Percentiles rank a stretch among this genome's conserved stretches.
Conservation (phyloP, 805 yeast species). For the Starmerella apicola region DNA sequence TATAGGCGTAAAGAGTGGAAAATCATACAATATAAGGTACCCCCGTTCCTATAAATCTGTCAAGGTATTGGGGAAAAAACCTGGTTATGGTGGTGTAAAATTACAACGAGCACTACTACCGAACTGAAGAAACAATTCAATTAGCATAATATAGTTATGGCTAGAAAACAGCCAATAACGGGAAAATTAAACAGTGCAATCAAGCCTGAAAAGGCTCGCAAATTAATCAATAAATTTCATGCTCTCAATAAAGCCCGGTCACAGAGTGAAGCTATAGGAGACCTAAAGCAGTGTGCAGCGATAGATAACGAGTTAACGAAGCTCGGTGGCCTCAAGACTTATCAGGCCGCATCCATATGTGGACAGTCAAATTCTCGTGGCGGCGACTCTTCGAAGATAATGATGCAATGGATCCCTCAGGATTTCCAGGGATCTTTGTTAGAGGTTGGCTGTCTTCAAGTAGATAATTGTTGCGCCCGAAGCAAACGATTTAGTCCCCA, state of each 20-base stretch:
- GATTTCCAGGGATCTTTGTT: constrained; percentile 33
- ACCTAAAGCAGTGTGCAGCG: constrained; percentile 32
- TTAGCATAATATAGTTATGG: constrained; percentile 6
- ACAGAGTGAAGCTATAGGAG: constrained; percentile 17
- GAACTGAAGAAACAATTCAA: background rate
- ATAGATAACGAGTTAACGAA: constrained; percentile 50
- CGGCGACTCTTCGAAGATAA: constrained; percentile 77
- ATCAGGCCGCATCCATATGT: constrained; percentile 73
- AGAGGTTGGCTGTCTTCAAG: constrained; percentile 75
- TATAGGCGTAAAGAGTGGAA: constrained; percentile 15
- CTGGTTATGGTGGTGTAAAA: background rate
- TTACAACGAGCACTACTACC: background rate
- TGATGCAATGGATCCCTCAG: constrained; percentile 55
- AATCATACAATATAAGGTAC: background rate
- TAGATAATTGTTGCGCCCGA: constrained; percentile 54
- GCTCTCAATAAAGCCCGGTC: constrained; percentile 40
- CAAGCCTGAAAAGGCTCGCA: constrained; percentile 60
- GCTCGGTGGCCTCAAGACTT: constrained; percentile 65
- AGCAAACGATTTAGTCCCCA: constrained; percentile 41
- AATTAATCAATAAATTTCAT: constrained; percentile 67
- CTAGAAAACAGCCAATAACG: constrained; percentile 9
- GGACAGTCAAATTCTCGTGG: constrained; percentile 76
- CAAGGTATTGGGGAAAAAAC: background rate
- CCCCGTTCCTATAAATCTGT: background rate
- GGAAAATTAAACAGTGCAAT: constrained; percentile 31